phyloP scores from a whole-genome alignment of 257 asterid species.

The Nicotiana tabacum region DNA sequence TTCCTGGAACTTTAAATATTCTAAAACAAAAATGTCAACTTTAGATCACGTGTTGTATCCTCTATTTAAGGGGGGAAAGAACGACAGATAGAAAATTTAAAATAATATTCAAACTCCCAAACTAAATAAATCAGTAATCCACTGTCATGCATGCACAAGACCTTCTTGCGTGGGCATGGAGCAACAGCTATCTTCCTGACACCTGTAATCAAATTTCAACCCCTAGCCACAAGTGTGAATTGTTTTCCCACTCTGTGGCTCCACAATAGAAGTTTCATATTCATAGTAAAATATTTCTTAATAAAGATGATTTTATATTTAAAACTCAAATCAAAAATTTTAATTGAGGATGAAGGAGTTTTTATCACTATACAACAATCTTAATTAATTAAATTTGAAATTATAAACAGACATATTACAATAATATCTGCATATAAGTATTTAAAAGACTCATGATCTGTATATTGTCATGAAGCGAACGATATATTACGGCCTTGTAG shows the following conservation, averaged over 20 bases:
- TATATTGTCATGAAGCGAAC: not conserved
- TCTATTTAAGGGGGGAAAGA: no score
- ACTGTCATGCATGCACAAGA: not conserved
- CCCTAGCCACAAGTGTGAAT: not conserved
- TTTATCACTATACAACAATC: no score
- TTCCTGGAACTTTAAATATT: not conserved
- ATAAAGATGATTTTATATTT: no score
- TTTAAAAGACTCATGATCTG: no score
- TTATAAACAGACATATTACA: not conserved
- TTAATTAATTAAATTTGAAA: no score
- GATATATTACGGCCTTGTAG: no score
- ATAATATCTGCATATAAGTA: not conserved
- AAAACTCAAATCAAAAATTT: no score
- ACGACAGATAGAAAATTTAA: no score
- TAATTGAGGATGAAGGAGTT: no score
- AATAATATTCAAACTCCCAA: no score
- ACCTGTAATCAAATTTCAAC: not conserved
- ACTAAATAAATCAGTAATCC: not conserved
- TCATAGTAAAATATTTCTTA: rapidly evolving
- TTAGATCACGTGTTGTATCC: not conserved
- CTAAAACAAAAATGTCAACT: not conserved
- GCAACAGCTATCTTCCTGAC: not conserved
- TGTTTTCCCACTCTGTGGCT: no score
- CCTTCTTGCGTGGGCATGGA: not conserved
- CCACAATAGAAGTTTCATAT: no score